A percentile compares a stretch with the other conserved stretches of the same genome.
phyloP scores from a whole-genome alignment of 2,329 filamentous ascomycete species.

The Colletotrichum tropicicola region DNA sequence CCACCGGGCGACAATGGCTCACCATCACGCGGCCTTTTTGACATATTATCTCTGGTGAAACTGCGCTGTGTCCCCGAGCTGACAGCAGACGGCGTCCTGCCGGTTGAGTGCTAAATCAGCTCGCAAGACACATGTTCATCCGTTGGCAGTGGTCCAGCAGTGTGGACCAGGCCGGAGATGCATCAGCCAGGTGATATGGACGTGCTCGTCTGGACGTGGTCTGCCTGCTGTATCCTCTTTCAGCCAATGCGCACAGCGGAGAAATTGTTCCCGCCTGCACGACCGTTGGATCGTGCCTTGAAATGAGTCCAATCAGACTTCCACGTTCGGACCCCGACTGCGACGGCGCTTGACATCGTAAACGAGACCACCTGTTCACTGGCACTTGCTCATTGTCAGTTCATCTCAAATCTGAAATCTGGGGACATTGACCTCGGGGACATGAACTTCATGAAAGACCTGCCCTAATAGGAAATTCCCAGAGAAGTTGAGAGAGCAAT shows the following conservation, averaged over 20 bases:
- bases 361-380: background rate
- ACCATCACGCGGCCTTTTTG: background rate
- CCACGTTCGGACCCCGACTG: background rate
- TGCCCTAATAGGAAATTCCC: background rate
- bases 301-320: background rate
- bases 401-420: background rate
- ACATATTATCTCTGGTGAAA: background rate
- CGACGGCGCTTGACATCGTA: too few relatives aligned
- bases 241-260: background rate
- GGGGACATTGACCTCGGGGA: background rate
- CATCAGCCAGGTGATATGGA: background rate
- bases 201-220: too few relatives aligned
- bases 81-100: background rate
- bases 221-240: background rate
- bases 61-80: background rate
- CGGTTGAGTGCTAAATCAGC: background rate
- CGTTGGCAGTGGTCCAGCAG: background rate
- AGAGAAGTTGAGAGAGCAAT: background rate
- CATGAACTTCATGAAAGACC: background rate
- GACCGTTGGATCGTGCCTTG: background rate
- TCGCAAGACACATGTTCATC: too few relatives aligned
- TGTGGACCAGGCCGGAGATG: background rate
- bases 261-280: background rate
- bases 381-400: background rate
- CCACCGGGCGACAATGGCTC: background rate